phyloP scores from a whole-genome alignment of 768 basidiomycete genomes.

The Phanerochaete carnosa region DNA sequence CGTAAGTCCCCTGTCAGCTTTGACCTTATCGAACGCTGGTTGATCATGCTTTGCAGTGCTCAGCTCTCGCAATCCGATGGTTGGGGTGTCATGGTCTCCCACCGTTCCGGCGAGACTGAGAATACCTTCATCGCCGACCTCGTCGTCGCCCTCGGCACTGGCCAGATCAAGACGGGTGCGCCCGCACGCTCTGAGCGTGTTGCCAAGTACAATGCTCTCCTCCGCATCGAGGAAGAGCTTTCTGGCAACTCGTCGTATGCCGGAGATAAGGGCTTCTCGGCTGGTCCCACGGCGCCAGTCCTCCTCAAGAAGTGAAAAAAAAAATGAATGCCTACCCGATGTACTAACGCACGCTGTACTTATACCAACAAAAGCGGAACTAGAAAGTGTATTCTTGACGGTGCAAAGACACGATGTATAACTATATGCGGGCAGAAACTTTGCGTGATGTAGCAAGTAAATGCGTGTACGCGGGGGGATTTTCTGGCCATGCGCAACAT shows the following conservation, averaged over 20 bases:
- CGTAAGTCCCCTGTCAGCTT: slow-evolving; percentile 52
- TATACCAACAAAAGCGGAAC: background rate
- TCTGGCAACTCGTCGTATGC: slow-evolving; percentile 68
- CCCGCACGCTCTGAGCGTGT: slow-evolving; percentile 96
- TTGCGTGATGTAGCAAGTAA: background rate
- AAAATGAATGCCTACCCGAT: background rate
- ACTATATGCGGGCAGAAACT: background rate
- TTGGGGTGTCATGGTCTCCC: slow-evolving; percentile 99
- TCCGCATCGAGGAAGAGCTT: slow-evolving; percentile 92
- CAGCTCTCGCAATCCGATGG: slow-evolving; percentile 94
- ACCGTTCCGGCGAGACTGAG: slow-evolving; percentile 98
- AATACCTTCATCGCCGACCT: slow-evolving; percentile 96
- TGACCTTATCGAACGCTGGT: background rate
- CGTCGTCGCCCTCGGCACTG: slow-evolving; percentile 85
- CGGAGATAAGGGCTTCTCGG: slow-evolving; percentile 75
- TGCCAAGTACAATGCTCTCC: slow-evolving; percentile 87
- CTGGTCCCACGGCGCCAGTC: slow-evolving; percentile 69
- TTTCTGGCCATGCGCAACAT: slow-evolving; percentile 41
- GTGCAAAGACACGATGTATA: background rate
- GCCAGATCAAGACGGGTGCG: slow-evolving; percentile 99
- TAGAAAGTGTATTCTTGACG: slow-evolving; percentile 5
- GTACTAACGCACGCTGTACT: slow-evolving; percentile 4
- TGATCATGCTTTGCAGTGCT: slow-evolving; percentile 48
- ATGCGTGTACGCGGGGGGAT: background rate
- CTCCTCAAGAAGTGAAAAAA: slow-evolving; percentile 50